Conservation (phyloP, 345 rosid species). For the Jatropha curcas region DNA sequence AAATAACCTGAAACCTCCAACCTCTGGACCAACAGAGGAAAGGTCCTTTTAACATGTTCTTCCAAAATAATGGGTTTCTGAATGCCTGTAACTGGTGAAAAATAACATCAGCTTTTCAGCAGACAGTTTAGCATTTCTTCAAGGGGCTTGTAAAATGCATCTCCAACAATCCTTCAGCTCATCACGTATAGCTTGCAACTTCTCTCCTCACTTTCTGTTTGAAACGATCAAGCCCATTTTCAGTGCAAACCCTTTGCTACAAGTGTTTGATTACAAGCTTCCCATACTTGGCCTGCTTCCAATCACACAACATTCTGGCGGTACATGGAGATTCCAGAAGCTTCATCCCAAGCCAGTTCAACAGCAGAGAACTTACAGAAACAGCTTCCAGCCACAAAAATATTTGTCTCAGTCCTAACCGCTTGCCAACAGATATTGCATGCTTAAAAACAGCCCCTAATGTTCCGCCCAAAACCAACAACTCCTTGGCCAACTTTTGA, state of each 20-base stretch:
- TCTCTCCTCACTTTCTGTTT: slow-evolving; percentile 70
- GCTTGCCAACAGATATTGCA: slow-evolving; percentile 49
- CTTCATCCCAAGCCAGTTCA: slow-evolving; percentile 50
- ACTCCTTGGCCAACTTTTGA: slow-evolving; percentile 54
- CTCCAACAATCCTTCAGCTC: slow-evolving; percentile 71
- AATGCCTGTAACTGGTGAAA: slow-evolving; percentile 94
- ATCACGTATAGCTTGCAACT: slow-evolving; percentile 76
- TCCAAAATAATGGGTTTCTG: slow-evolving; percentile 77
- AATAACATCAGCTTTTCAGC: slow-evolving; percentile 87
- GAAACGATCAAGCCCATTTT: slow-evolving; percentile 48
- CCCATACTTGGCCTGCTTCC: slow-evolving; percentile 60
- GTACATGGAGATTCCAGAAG: slow-evolving; percentile 36
- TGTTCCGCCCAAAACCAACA: slow-evolving; percentile 51
- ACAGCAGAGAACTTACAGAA: slow-evolving; percentile 53
- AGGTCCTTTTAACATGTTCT: slow-evolving; percentile 63
- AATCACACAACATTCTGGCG: slow-evolving; percentile 46
- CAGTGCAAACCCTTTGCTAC: slow-evolving; percentile 52
- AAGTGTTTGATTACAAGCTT: slow-evolving; percentile 57
- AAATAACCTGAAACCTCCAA: slow-evolving; percentile 72
- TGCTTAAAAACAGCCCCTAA: slow-evolving; percentile 54
- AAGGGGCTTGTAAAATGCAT: slow-evolving; percentile 66
- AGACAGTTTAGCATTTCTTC: slow-evolving; percentile 64
- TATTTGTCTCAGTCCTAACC: slow-evolving; percentile 54
- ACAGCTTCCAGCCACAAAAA: slow-evolving; percentile 53
- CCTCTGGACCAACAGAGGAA: slow-evolving; percentile 49